Evolutionary conservation across 192 early-diverging fungal species (phyloP).

Genomic region (Phycomyces blakesleeanus): DNA sequence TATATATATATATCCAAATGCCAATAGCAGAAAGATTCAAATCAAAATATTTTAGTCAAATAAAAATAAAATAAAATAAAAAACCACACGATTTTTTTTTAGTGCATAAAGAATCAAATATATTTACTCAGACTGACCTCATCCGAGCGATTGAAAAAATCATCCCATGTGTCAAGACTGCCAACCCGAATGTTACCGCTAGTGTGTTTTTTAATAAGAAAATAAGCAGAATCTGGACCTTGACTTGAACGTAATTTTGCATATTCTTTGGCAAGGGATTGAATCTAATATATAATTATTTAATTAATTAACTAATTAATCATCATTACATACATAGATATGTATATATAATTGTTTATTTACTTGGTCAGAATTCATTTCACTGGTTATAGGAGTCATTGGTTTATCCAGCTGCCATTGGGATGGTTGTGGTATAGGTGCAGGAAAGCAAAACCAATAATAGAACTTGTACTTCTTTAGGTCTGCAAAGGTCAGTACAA

Average conservation of each 20-base stretch:
- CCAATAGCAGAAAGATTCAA: too few species aligned
- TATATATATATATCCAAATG: too few species aligned
- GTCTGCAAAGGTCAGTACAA: conserved; percentile 90
- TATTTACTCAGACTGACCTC: neutral
- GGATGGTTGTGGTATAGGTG: conserved; percentile 59
- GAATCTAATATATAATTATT: too few species aligned
- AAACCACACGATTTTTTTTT: too few species aligned
- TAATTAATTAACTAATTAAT: too few species aligned
- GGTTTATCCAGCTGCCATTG: conserved; percentile 46
- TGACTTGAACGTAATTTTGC: neutral
- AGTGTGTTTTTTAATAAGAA: neutral
- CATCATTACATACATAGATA: too few species aligned
- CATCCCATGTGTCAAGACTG: conserved; percentile 10
- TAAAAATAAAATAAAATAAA: too few species aligned
- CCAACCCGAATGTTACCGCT: neutral
- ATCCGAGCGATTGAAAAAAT: conserved; percentile 15
- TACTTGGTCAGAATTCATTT: conserved; percentile 6
- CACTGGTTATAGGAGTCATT: conserved; percentile 1
- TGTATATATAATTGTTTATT: too few species aligned
- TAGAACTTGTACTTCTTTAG: conserved; percentile 93
- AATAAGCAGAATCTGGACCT: neutral
- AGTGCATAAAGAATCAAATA: neutral
- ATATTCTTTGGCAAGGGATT: too few species aligned
- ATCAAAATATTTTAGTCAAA: too few species aligned
- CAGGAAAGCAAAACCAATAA: conserved; percentile 95